These are phyloP conservation scores for Pisolithus tinctorius DNA, from an alignment of 768 basidiomycete genomes.

Conservation along the genomic window DNA sequence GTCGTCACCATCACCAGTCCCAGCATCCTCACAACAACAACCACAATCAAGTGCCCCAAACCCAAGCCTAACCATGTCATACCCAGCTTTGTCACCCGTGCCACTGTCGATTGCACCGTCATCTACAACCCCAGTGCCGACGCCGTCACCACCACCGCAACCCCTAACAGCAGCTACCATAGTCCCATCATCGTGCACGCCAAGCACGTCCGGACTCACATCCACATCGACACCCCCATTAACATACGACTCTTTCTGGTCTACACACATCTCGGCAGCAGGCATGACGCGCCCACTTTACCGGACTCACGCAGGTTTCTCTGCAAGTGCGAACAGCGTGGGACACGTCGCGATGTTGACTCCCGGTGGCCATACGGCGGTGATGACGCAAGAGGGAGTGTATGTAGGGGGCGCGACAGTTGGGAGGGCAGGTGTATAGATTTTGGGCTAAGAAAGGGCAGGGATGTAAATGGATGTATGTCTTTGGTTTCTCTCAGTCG, in stretches of 20 bases:
- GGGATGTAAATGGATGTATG: no score
- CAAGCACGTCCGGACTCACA: conserved; percentile 1
- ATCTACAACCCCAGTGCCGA: background rate
- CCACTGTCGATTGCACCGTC: background rate
- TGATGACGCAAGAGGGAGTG: conserved; percentile 27
- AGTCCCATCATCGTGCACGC: conserved; percentile 2
- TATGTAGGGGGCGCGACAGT: conserved; percentile 22
- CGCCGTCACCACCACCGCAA: background rate
- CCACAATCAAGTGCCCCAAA: background rate
- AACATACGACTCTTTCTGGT: conserved; percentile 63
- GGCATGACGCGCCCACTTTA: conserved; percentile 23
- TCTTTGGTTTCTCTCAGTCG: no score
- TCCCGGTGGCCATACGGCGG: conserved; percentile 23
- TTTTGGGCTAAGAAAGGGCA: background rate
- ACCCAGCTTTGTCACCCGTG: background rate
- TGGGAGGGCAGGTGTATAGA: background rate
- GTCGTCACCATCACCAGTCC: background rate
- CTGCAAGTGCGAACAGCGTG: conserved; percentile 15
- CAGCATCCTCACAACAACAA: background rate
- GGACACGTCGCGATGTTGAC: conserved; percentile 29
- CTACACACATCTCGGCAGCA: conserved; percentile 36
- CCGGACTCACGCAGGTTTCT: conserved; percentile 24
- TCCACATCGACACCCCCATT: conserved; percentile 24
- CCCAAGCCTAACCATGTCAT: background rate
- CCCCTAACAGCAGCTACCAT: background rate